Percentiles rank a stretch among this genome's conserved stretches.
These are phyloP conservation scores for Corchorus capsularis DNA, from an alignment of 345 rosid species.

Conservation along the genomic window DNA sequence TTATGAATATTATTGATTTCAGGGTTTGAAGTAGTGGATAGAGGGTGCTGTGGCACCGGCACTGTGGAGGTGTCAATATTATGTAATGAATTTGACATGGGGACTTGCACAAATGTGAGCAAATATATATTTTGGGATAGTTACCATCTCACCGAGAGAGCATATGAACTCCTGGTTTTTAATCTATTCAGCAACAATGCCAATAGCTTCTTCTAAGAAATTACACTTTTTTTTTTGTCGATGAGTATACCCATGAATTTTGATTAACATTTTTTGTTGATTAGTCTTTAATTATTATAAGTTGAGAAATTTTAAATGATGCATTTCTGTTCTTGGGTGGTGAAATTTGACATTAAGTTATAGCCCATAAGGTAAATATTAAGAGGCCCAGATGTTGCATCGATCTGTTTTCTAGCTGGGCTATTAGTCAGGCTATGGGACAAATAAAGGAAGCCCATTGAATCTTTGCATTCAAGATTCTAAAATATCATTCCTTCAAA, in stretches of 20 bases:
- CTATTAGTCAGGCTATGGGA: too few relatives aligned
- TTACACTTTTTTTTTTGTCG: background rate
- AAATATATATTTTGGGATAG: conserved; percentile 34
- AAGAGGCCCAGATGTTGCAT: too few relatives aligned
- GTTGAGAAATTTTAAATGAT: too few relatives aligned
- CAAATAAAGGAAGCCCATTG: too few relatives aligned
- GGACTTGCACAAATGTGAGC: conserved; percentile 13
- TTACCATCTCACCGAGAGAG: conserved; percentile 43
- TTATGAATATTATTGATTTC: background rate
- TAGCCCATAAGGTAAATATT: too few relatives aligned
- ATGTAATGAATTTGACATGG: conserved; percentile 14
- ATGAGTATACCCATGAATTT: background rate
- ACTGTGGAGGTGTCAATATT: conserved; percentile 3
- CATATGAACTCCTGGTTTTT: conserved; percentile 18
- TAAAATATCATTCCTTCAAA: too few relatives aligned
- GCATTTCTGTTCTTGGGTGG: too few relatives aligned
- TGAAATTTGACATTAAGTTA: too few relatives aligned
- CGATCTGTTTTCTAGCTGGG: too few relatives aligned
- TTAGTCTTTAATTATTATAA: too few relatives aligned
- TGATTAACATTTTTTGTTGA: too few relatives aligned
- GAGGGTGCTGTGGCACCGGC: conserved; percentile 45
- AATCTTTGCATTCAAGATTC: too few relatives aligned
- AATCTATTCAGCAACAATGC: background rate
- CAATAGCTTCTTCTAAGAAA: background rate
- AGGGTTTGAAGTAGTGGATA: conserved; percentile 43